These are phyloP conservation scores for Boletus pseudo-olivaceus DNA, from an alignment of 768 basidiomycete species.

Conservation along the genomic window DNA sequence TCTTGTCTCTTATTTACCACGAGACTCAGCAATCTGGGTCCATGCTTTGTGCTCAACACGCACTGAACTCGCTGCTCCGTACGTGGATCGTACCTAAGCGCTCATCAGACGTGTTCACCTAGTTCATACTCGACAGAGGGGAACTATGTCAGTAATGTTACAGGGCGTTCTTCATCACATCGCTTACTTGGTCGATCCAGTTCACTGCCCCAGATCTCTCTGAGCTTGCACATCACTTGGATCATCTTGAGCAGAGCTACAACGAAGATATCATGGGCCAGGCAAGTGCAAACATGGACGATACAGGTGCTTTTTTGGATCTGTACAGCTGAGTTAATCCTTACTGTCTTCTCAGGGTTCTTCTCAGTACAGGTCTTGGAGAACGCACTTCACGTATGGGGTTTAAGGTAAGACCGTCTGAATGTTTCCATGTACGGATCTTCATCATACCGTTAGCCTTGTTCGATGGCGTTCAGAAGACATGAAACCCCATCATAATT, in stretches of 20 bases:
- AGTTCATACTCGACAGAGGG: slow-evolving; percentile 35
- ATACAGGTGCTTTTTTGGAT: slow-evolving; percentile 55
- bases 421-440: background rate
- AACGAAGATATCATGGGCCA: slow-evolving; percentile 42
- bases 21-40: slow-evolving; percentile 75
- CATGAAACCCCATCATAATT: slow-evolving; percentile 71
- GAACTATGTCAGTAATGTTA: slow-evolving; percentile 42
- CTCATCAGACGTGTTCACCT: slow-evolving; percentile 39
- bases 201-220: slow-evolving; percentile 80
- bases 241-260: slow-evolving; percentile 60
- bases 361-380: slow-evolving; percentile 91
- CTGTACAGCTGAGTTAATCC: background rate
- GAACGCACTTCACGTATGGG: slow-evolving; percentile 80
- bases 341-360: slow-evolving; percentile 52
- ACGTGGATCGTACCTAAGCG: slow-evolving; percentile 32
- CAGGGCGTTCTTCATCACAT: background rate
- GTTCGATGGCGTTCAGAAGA: slow-evolving; percentile 81
- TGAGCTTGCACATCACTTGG: slow-evolving; percentile 64
- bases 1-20: slow-evolving; percentile 65
- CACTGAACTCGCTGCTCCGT: slow-evolving; percentile 80
- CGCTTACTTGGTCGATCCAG: slow-evolving; percentile 37
- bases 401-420: slow-evolving; percentile 54
- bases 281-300: slow-evolving; percentile 83
- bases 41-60: slow-evolving; percentile 86
- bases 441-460: slow-evolving; percentile 41